phyloP scores from a whole-genome alignment of 2,329 filamentous ascomycete species.

The Botrytis porri region DNA sequence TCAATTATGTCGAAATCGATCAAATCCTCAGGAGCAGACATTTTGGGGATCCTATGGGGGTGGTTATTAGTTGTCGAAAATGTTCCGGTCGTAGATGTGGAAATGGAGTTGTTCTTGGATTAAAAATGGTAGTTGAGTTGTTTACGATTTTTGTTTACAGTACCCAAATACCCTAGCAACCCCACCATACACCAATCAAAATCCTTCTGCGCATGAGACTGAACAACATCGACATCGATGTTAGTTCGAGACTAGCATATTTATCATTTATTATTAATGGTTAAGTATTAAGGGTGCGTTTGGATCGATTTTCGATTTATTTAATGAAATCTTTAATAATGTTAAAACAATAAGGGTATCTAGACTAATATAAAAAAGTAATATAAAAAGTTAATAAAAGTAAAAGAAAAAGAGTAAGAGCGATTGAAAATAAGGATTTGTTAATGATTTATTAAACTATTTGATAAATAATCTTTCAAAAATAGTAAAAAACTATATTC shows the following conservation, averaged over 20 bases:
- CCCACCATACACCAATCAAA: not conserved
- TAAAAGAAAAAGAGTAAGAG: too few relatives aligned
- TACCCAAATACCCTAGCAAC: constrained; percentile 3
- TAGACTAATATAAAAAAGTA: too few relatives aligned
- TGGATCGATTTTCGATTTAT: too few relatives aligned
- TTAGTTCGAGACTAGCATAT: not conserved
- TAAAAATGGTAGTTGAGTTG: not conserved
- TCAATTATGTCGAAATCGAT: constrained; percentile 91
- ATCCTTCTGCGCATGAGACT: not conserved
- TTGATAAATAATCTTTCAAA: too few relatives aligned
- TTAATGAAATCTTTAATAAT: too few relatives aligned
- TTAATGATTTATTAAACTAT: too few relatives aligned
- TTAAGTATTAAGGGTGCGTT: too few relatives aligned
- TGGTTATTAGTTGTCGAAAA: not conserved
- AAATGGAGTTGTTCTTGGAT: not conserved
- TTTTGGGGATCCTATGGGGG: constrained; percentile 21
- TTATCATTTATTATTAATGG: not conserved
- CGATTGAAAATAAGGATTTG: too few relatives aligned
- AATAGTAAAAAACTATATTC: too few relatives aligned
- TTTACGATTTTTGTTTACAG: constrained; percentile 3
- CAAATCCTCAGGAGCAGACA: constrained; percentile 52
- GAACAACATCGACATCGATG: not conserved
- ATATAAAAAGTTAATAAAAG: too few relatives aligned
- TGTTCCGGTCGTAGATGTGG: not conserved
- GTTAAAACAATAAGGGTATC: too few relatives aligned